Evolutionary conservation across 1,284 basidiomycete species (phyloP).

Genomic region (Tilletia setariae): DNA sequence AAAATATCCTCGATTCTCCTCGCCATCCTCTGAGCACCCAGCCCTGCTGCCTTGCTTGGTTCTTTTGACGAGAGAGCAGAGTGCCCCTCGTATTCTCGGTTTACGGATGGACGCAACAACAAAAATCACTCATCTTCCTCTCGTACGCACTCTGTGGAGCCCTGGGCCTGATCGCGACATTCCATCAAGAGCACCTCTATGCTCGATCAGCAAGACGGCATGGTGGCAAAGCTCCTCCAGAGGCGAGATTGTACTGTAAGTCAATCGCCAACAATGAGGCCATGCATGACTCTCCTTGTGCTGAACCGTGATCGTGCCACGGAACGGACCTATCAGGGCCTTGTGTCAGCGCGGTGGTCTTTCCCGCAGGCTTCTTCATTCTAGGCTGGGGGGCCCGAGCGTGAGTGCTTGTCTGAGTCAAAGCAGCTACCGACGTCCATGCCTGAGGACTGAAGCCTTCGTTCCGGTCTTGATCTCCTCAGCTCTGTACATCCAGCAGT

Average conservation of each 20-base stretch:
- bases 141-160: slow-evolving; percentile 36
- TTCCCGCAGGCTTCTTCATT: slow-evolving; percentile 37
- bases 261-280: neutral
- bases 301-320: neutral
- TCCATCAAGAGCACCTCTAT: slow-evolving; percentile 46
- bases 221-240: slow-evolving; percentile 47
- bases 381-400: slow-evolving; percentile 33
- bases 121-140: slow-evolving; percentile 35
- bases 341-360: slow-evolving; percentile 33
- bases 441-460: no score
- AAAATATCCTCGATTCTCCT: no score
- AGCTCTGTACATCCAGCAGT: slow-evolving; percentile 24
- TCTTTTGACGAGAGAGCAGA: neutral
- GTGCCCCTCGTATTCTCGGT: slow-evolving; percentile 46
- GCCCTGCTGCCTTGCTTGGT: no score
- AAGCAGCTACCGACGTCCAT: no score
- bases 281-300: no score
- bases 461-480: neutral
- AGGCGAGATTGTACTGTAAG: slow-evolving; percentile 56
- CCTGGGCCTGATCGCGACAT: slow-evolving; percentile 69
- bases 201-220: slow-evolving; percentile 27
- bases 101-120: slow-evolving; percentile 37
- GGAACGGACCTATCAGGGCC: slow-evolving; percentile 2
- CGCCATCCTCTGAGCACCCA: no score
- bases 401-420: slow-evolving; percentile 16